Base-by-base conservation (phyloP, 352 stramenopile species). In the Phytophthora colocasiae region DNA sequence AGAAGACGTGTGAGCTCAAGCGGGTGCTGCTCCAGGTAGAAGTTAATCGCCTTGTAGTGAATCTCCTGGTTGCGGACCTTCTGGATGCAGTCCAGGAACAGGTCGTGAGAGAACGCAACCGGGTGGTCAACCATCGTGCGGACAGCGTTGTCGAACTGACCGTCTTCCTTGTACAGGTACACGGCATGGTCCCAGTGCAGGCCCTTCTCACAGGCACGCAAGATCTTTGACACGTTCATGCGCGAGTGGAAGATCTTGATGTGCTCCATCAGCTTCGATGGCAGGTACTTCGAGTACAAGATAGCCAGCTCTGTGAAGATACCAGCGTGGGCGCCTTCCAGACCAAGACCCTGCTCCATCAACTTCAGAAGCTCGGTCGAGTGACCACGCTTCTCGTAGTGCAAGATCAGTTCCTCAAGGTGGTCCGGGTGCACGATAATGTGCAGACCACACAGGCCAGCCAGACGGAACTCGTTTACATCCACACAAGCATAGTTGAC, bases 341-440 rank as follows among this genome's bases (percentile, higher is more conserved):
- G 73, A 55, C 97, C 97, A 66, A 99, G 89, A 60, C 98, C 98
- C 86, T 99, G 97, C 78, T 99, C 98, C 77, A 99, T 98, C 32
- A 99, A 81, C 73, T 98, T 97, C 27, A 99, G 86, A 39, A 99
- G 79, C 73, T 99, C 97, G 45, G 92, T 83, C 43, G 97, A 98
- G 78, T 98, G 89, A 36, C 98, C 97, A 66, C 97, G 91, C 73
- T 98, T 95, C 78, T 99, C 98, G 77, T 99, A 99, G 85, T 99
- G 96, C 46, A 97, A 87, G 39, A 99, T 98, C 58, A 99, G 83
- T 80, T 99, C 98, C 73, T 99, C 98, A 10, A 99, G 81, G 77
- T 99, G 98, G 80, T 99, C 98, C 44, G 98, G 98, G 86, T 99
- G 97, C 63, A 99, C 98, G 71, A 99, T 99, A 66, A 99, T 99